phyloP scores from a whole-genome alignment of 2,329 filamentous ascomycete species.

The Penicillium sp. region DNA sequence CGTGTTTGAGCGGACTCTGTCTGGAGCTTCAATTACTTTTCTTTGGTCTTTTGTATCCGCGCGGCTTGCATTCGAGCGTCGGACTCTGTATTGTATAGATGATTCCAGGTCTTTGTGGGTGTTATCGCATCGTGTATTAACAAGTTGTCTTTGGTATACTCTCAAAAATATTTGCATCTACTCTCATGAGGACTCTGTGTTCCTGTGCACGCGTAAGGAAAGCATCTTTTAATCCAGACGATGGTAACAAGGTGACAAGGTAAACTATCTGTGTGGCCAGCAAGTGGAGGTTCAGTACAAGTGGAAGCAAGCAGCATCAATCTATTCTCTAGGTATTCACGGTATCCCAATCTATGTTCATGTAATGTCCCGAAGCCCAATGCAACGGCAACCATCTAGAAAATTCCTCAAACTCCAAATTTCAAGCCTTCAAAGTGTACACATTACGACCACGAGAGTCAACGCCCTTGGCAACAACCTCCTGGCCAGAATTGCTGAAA shows the following conservation, averaged over 20 bases:
- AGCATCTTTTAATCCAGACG: not conserved
- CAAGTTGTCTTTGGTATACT: constrained; percentile 14
- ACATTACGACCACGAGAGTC: constrained; percentile 29
- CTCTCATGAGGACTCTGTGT: not conserved
- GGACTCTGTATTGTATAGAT: constrained; percentile 37
- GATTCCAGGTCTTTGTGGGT: constrained; percentile 21
- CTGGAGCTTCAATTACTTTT: not conserved
- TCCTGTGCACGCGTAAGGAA: too few relatives aligned
- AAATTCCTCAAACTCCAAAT: not conserved
- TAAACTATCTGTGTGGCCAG: too few relatives aligned
- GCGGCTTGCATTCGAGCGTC: constrained; percentile 20
- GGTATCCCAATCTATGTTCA: constrained; percentile 8
- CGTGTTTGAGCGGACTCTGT: not conserved
- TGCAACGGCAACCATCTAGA: not conserved
- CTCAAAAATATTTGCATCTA: not conserved
- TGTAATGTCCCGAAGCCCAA: not conserved
- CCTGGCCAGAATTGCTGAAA: constrained; percentile 30
- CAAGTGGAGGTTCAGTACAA: too few relatives aligned
- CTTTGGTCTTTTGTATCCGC: constrained; percentile 6
- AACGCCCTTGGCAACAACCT: constrained; percentile 28
- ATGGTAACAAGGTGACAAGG: too few relatives aligned
- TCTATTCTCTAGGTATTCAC: constrained; percentile 2
- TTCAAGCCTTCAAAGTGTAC: constrained; percentile 29
- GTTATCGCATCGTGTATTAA: constrained; percentile 26
- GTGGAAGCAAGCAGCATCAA: not conserved